Conservation (phyloP, 139 green algal genomes). For the Micractinium sp. region DNA sequence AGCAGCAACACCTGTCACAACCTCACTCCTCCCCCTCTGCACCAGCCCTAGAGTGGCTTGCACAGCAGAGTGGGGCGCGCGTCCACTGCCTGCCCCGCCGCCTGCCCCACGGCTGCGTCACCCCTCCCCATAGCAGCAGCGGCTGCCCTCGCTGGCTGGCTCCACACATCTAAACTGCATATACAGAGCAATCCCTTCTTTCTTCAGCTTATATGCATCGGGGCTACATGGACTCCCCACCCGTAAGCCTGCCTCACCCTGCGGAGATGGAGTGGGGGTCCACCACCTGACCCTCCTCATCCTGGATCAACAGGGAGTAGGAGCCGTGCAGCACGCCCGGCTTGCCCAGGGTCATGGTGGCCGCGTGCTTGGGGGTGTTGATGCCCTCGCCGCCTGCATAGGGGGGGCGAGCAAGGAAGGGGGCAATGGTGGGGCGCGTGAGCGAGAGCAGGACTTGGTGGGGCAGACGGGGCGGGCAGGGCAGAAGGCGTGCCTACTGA, state of each 20-base stretch:
- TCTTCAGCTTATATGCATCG: too few species aligned
- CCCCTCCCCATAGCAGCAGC: too few species aligned
- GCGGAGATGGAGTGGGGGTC: constrained; percentile 98
- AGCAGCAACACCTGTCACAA: too few species aligned
- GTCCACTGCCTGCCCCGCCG: too few species aligned
- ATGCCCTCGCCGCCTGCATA: constrained; percentile 86
- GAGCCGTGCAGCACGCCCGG: constrained; percentile 97
- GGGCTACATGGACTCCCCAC: too few species aligned
- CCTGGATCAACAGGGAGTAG: constrained; percentile 96
- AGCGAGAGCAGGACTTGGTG: background rate
- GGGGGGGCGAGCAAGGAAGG: background rate
- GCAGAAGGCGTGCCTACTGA: background rate
- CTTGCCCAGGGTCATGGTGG: constrained; percentile 93
- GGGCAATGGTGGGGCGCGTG: background rate
- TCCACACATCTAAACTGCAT: too few species aligned
- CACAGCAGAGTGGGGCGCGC: too few species aligned
- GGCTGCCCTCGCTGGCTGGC: too few species aligned
- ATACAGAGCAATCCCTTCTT: background rate
- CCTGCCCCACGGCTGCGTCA: too few species aligned
- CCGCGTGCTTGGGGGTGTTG: constrained; percentile 94
- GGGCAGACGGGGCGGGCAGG: background rate
- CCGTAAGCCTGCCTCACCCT: constrained; percentile 62
- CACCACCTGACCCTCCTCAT: constrained; percentile 96
- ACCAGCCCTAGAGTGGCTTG: too few species aligned
- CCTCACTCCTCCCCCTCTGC: too few species aligned